A percentile compares a stretch with the other conserved stretches of the same genome.
phyloP scores from a whole-genome alignment of 208 protist species.

The Leishmania braziliensis region DNA sequence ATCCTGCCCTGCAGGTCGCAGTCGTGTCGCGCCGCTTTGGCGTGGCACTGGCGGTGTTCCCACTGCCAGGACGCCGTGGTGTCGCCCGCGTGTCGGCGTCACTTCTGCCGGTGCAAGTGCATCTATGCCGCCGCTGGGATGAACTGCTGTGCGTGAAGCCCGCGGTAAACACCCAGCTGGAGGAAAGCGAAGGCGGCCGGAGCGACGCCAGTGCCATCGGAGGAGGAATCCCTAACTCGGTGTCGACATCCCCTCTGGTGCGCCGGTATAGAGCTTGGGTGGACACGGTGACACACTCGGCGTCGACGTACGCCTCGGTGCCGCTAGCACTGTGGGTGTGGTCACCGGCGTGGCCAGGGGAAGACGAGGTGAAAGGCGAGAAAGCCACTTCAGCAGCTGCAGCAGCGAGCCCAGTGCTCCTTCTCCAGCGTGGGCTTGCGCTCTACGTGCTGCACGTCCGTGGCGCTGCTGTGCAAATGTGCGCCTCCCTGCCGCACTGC shows the following conservation, averaged over 20 bases:
- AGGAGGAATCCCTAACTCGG: background rate
- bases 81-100: constrained; percentile 20
- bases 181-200: constrained; percentile 13
- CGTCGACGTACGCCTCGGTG: constrained; percentile 29
- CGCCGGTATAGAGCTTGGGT: constrained; percentile 27
- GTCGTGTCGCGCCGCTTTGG: constrained; percentile 39
- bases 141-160: constrained; percentile 26
- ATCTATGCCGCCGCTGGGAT: constrained; percentile 24
- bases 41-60: constrained; percentile 37
- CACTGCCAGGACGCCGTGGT: constrained; percentile 26
- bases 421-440: constrained; percentile 34
- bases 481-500: constrained; percentile 35
- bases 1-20: constrained; percentile 37
- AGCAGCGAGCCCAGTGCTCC: constrained; percentile 30
- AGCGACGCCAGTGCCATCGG: constrained; percentile 13
- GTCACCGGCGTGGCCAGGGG: constrained; percentile 23
- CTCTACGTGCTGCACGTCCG: constrained; percentile 40
- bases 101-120: constrained; percentile 29
- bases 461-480: constrained; percentile 39
- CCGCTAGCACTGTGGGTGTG: constrained; percentile 33
- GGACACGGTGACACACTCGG: constrained; percentile 18
- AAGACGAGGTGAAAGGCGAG: background rate
- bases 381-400: constrained; percentile 7
- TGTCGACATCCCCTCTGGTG: constrained; percentile 4
- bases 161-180: constrained; percentile 15